Percentiles rank a stretch among this genome's conserved stretches.
Conservation (phyloP, 139 green algal species). For the Pseudopediastrum boryanum region DNA sequence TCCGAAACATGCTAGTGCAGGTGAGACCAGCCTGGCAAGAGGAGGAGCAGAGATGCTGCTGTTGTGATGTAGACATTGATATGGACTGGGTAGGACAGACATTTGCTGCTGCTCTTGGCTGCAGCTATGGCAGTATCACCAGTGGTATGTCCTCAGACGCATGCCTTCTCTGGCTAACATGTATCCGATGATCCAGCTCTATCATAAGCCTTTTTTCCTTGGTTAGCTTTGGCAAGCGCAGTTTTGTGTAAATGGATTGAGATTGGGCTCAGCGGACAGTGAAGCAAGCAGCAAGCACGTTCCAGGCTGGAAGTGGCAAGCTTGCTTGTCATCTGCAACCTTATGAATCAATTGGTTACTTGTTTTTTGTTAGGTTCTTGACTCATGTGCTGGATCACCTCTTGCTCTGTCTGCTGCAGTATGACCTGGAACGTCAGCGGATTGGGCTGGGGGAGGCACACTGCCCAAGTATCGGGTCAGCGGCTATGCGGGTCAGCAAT, state of each 20-base stretch:
- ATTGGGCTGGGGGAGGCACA: background rate
- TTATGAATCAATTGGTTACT: background rate
- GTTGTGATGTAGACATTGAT: background rate
- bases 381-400: background rate
- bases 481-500: too few species aligned
- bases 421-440: background rate
- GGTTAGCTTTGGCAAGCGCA: background rate
- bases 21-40: slow-evolving; percentile 32
- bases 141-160: too few species aligned
- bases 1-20: slow-evolving; percentile 81
- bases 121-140: background rate
- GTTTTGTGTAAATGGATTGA: background rate
- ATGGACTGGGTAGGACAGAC: too few species aligned
- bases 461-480: background rate
- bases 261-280: background rate
- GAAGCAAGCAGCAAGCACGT: background rate
- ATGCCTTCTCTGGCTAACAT: background rate
- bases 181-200: background rate
- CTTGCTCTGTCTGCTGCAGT: background rate
- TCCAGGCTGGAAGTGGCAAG: background rate
- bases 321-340: background rate
- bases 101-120: background rate
- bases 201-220: background rate
- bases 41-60: background rate
- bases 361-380: background rate